These are phyloP conservation scores for Pseudovirgaria hyperparasitica DNA, from an alignment of 2,329 filamentous ascomycete genomes.

Conservation along the genomic window DNA sequence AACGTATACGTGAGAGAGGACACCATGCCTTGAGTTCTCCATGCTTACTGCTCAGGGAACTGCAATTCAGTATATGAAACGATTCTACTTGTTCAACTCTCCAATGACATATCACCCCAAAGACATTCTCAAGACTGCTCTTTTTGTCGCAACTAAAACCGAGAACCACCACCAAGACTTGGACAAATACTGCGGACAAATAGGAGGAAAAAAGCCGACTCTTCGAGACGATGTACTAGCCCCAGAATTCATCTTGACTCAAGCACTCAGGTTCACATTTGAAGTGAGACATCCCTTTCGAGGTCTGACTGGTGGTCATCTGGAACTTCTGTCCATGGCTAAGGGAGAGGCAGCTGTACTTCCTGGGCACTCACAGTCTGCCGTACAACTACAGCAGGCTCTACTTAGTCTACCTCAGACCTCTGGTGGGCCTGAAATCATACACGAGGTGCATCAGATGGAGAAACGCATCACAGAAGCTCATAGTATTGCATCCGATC, in stretches of 20 bases:
- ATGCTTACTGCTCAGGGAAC: conserved; percentile 44
- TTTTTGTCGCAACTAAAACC: conserved; percentile 90
- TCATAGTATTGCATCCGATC: conserved; percentile 57
- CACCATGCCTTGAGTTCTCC: conserved; percentile 4
- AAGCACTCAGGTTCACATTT: conserved; percentile 85
- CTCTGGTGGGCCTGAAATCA: conserved; percentile 7
- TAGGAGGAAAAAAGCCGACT: conserved; percentile 32
- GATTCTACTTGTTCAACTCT: conserved; percentile 93
- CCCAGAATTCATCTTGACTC: conserved; percentile 84
- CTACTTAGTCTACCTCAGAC: conserved; percentile 17
- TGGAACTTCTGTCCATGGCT: conserved; percentile 63
- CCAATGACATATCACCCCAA: conserved; percentile 93
- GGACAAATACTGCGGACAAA: conserved; percentile 45
- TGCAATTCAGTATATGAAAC: conserved; percentile 76
- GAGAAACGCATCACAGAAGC: conserved; percentile 44
- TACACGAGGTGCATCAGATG: conserved; percentile 12
- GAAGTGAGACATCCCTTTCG: conserved; percentile 86
- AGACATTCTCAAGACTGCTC: conserved; percentile 74
- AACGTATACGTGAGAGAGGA: conserved; percentile 41
- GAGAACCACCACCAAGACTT: conserved; percentile 68
- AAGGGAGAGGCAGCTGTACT: conserved; percentile 41
- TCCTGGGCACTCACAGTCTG: conserved; percentile 7
- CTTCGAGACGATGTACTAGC: conserved; percentile 74
- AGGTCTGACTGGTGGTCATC: conserved; percentile 70
- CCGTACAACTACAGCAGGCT: conserved; percentile 13